phyloP scores from a whole-genome alignment of 768 basidiomycete species.

The Leccinum ochraceum region DNA sequence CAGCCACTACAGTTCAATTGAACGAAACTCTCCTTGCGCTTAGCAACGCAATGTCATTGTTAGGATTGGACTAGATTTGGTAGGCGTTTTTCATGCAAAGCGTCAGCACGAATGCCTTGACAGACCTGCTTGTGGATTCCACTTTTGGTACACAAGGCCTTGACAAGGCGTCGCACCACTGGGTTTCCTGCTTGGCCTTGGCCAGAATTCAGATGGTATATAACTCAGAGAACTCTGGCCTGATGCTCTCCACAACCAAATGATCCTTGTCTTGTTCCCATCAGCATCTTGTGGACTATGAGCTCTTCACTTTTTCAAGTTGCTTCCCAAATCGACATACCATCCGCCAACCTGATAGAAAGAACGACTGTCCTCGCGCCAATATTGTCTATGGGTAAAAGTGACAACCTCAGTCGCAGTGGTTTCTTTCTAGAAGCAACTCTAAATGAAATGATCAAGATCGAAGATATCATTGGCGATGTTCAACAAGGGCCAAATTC shows the following conservation, averaged over 20 bases:
- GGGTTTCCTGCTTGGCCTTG: not conserved
- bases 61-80: no score
- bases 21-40: no score
- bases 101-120: no score
- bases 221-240: no score
- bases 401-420: not conserved
- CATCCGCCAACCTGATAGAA: not conserved
- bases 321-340: not conserved
- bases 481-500: not conserved
- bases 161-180: not conserved
- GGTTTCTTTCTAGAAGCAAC: conserved; percentile 11
- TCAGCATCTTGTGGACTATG: not conserved
- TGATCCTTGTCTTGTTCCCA: not conserved
- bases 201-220: not conserved
- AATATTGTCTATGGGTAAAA: not conserved
- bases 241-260: not conserved
- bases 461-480: not conserved
- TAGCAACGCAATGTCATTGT: no score
- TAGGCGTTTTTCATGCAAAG: no score
- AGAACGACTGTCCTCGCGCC: not conserved
- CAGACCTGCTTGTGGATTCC: not conserved
- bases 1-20: no score
- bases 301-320: not conserved
- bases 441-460: conserved; percentile 10
- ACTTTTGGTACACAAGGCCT: not conserved